Conservation (phyloP, 768 basidiomycete genomes). For the Calvatia gigantea region DNA sequence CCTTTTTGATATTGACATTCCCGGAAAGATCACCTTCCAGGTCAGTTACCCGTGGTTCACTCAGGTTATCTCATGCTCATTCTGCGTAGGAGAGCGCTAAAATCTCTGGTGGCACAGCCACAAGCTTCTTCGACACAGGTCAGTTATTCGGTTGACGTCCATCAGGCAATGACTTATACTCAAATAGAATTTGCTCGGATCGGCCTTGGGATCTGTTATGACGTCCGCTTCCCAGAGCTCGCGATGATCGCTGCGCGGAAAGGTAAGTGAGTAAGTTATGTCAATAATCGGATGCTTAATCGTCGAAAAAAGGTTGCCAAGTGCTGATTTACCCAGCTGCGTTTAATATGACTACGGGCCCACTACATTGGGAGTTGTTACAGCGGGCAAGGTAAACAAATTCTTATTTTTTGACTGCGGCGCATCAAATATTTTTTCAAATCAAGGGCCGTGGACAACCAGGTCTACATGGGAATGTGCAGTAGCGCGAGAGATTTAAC, state of each 20-base stretch:
- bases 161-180: neutral
- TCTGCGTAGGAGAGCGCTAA: conserved; percentile 77
- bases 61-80: conserved; percentile 7
- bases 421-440: neutral
- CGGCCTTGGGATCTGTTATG: conserved; percentile 95
- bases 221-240: conserved; percentile 92
- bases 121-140: conserved; percentile 90
- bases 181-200: conserved; percentile 89
- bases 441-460: conserved; percentile 82
- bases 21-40: conserved; percentile 88
- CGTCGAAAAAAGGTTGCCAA: conserved; percentile 62
- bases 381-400: conserved; percentile 68
- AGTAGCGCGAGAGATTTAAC: conserved; percentile 86
- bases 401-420: conserved; percentile 11
- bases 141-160: conserved; percentile 5
- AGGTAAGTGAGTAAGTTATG: conserved; percentile 41
- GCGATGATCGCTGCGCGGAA: conserved; percentile 86
- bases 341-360: conserved; percentile 95
- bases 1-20: conserved; percentile 96
- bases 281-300: neutral
- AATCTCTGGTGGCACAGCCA: conserved; percentile 67
- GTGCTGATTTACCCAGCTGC: conserved; percentile 90
- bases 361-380: conserved; percentile 93
- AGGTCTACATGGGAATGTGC: conserved; percentile 93
- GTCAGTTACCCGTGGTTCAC: conserved; percentile 27